A percentile compares a stretch with the other conserved stretches of the same genome.
Conservation (phyloP, 441 rosid species). For the Euphorbia neoarborescens region DNA sequence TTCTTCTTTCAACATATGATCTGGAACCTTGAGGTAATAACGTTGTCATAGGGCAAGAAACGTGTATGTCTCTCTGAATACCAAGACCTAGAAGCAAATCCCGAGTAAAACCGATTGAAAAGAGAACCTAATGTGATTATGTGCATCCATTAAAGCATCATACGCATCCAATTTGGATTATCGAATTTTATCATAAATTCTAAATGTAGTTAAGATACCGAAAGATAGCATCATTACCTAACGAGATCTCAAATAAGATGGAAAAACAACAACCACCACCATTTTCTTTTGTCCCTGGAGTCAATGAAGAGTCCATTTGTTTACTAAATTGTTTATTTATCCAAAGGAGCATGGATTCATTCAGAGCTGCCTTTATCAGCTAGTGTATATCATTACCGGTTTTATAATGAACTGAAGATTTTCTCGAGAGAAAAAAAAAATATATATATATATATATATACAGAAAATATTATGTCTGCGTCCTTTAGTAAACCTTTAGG, state of each 20-base stretch:
- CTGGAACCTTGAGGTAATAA: not conserved
- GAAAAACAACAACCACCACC: not conserved
- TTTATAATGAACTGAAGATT: not conserved
- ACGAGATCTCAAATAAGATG: not conserved
- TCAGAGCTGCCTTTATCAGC: not conserved
- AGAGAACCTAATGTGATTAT: not conserved
- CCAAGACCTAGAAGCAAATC: not conserved
- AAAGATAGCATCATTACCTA: not conserved
- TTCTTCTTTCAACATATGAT: not conserved
- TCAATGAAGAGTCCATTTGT: not conserved
- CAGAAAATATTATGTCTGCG: not conserved
- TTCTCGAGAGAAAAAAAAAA: not conserved
- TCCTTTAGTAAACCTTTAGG: not conserved
- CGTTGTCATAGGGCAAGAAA: not conserved
- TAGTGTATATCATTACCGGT: not conserved
- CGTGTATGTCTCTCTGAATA: not conserved
- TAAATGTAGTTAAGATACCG: not conserved
- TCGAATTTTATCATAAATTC: not conserved
- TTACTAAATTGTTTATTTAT: not conserved
- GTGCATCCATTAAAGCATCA: not conserved
- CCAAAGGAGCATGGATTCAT: not conserved
- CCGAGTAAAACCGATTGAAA: not conserved
- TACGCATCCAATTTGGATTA: not conserved
- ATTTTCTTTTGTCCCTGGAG: not conserved
- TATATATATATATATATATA: no score